Base-by-base conservation (phyloP, 495 filamentous ascomycete species). In the Margaritispora aquatica region DNA sequence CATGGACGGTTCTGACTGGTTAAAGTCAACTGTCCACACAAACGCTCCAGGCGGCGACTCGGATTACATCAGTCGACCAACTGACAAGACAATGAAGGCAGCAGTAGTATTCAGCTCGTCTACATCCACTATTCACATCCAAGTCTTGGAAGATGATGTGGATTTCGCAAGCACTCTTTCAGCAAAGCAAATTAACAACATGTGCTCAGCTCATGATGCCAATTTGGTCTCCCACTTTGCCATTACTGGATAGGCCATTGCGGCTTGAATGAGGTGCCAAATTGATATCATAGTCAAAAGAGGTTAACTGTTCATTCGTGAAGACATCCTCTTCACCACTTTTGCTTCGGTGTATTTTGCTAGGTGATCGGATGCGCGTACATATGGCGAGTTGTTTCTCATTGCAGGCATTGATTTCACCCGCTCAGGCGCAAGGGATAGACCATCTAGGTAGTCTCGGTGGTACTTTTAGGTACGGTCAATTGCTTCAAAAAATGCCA, bases 11-110 rank as follows among this genome's bases (percentile, higher is more conserved):
- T 72, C 74, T 56, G 66, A 65, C 26, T 75, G 72, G 38, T 69
- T 70, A 52, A 88, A 83, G 68, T 77, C 80, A 7, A 86, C 85
- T 2, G 73, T 87, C 53, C 86, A 89, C 68, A 77, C 76, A 57
- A 75, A 77, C 51, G 68, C 72, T 27, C 74, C 71, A 61, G 81
- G 80, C 4, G 84, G 84, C 29, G 75, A 78, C 58, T 80, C 78
- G 5, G 80, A 89, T 72, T 89, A 78, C 69, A 83, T 91, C 65
- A 60, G 69, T 22, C 80, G 88, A 13, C 88, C 88, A 10, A 75
- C 73, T 2, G 64, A 70, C 26, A 64, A 59, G 11, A 66, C 74
- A 24, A 76, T 87, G 51, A 87, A 82, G 68, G 71, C 80, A 47
- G 85, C 81, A 17, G 76, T 88, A 31, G 71, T 88, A 21, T 82